phyloP scores from a whole-genome alignment of 2,329 filamentous ascomycete genomes.

The Penicillium sp. region DNA sequence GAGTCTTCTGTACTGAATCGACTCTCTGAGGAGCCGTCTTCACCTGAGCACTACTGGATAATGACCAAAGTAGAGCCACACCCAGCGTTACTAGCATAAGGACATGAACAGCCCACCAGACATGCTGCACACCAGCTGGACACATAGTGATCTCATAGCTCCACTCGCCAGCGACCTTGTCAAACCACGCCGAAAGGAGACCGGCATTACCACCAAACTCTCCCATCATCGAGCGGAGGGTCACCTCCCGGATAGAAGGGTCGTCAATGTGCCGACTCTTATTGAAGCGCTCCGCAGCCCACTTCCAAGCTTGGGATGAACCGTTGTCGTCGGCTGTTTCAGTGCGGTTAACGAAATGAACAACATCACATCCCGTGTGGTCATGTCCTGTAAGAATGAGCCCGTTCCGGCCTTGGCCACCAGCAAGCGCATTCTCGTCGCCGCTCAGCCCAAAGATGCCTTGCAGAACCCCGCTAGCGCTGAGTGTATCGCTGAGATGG shows the following conservation, averaged over 20 bases:
- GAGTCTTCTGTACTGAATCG: background rate
- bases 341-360: conserved; percentile 65
- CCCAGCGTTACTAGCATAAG: conserved; percentile 50
- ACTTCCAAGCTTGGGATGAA: conserved; percentile 21
- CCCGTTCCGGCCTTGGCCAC: conserved; percentile 61
- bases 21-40: background rate
- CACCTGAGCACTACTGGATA: background rate
- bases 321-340: conserved; percentile 3
- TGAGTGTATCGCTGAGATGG: conserved; percentile 66
- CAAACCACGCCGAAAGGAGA: conserved; percentile 81
- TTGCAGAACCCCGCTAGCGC: conserved; percentile 62
- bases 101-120: conserved; percentile 88
- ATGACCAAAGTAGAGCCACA: conserved; percentile 22
- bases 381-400: conserved; percentile 89
- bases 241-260: conserved; percentile 67
- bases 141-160: conserved; percentile 71
- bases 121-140: conserved; percentile 71
- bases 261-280: conserved; percentile 3
- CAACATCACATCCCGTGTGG: conserved; percentile 84
- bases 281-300: conserved; percentile 31
- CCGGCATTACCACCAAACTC: conserved; percentile 88
- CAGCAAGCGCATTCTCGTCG: conserved; percentile 49
- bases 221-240: conserved; percentile 97
- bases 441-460: conserved; percentile 72
- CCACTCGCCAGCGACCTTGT: conserved; percentile 61